Evolutionary conservation across 306 rosid genomes (phyloP).

Genomic region (Cajanus cajan): DNA sequence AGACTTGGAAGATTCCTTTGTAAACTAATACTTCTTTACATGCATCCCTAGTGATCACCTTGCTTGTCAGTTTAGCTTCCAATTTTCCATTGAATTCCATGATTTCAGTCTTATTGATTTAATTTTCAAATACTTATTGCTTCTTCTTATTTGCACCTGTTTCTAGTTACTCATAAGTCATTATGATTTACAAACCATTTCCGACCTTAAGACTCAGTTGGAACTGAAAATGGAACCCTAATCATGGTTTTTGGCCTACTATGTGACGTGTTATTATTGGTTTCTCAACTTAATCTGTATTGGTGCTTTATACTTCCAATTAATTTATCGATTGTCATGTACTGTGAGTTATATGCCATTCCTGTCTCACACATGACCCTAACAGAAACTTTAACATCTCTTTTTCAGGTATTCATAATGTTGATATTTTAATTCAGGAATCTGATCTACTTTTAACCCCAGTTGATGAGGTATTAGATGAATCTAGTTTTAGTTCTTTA

Average conservation of each 20-base stretch:
- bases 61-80: not conserved
- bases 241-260: constrained; percentile 14
- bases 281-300: constrained; percentile 14
- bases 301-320: not conserved
- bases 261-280: not conserved
- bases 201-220: not conserved
- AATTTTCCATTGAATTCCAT: not conserved
- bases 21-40: constrained; percentile 9
- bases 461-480: constrained; percentile 63
- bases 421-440: constrained; percentile 62
- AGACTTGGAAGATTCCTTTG: constrained; percentile 18
- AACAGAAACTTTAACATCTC: constrained; percentile 21
- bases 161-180: not conserved
- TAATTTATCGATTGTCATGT: constrained; percentile 12
- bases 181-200: not conserved
- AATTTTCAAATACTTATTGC: not conserved
- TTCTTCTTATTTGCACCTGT: not conserved
- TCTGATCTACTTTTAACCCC: constrained; percentile 69
- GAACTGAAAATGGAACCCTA: constrained; percentile 22
- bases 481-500: not conserved
- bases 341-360: not conserved
- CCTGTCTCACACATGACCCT: not conserved
- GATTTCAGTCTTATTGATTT: not conserved
- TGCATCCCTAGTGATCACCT: not conserved
- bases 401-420: constrained; percentile 57